Conservation (phyloP, 2,329 filamentous ascomycete species). For the Trichoderma polysporum region DNA sequence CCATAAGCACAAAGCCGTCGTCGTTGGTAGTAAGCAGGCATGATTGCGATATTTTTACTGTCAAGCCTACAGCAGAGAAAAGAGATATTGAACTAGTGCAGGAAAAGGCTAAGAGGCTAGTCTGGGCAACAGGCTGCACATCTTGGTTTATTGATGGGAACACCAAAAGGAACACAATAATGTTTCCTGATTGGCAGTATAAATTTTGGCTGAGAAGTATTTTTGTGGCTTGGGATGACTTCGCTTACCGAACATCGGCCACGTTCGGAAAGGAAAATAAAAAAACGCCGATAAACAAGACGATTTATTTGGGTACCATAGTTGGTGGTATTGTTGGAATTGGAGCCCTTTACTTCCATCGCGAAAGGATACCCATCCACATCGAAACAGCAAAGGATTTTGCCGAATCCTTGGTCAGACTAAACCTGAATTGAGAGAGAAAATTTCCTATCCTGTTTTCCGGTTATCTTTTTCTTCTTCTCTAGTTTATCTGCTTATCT, state of each 20-base stretch:
- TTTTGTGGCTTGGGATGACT: conserved; percentile 42
- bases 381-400: not conserved
- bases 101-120: conserved; percentile 40
- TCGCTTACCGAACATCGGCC: conserved; percentile 24
- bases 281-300: not conserved
- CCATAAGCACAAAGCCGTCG: conserved; percentile 8
- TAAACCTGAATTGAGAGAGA: not conserved
- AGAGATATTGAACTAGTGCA: conserved; percentile 39
- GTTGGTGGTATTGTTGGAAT: not conserved
- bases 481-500: no score
- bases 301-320: not conserved
- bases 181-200: conserved; percentile 54
- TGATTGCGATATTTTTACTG: conserved; percentile 30
- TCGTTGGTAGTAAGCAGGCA: not conserved
- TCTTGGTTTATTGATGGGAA: conserved; percentile 51
- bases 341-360: not conserved
- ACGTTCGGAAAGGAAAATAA: not conserved
- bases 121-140: conserved; percentile 51
- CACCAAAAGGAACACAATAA: conserved; percentile 49
- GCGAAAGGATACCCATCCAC: not conserved
- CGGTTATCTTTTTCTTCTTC: no score
- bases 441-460: no score
- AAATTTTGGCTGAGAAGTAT: conserved; percentile 49
- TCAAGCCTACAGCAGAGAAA: conserved; percentile 34
- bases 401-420: not conserved